Evolutionary conservation across 768 basidiomycete genomes (phyloP), one percentile per base, ranked within the genome.

Genomic region (Lactifluus echinatus): DNA sequence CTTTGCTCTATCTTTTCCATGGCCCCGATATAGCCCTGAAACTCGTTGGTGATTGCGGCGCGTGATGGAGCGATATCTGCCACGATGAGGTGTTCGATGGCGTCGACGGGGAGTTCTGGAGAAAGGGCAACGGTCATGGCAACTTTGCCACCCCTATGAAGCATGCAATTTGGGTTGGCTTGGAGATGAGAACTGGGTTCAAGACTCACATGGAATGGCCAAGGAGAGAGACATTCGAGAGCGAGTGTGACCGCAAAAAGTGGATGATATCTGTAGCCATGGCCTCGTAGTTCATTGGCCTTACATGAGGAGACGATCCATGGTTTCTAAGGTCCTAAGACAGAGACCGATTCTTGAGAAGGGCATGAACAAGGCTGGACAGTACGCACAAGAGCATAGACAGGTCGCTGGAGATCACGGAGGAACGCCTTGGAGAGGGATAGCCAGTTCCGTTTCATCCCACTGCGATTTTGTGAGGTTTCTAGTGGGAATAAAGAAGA

Each of bases 381-480:
- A 40, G 44, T 0, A 68, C 76, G 63, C 56, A 85, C 92, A 39
- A 95, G 70, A 2, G 85, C 74, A 65, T 91, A 93, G 19, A 95
- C 76, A 2, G 87, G 83, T 56, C 83, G 75, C 2, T 76, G 69
- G 1, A 90, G 74, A 50, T 82, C 79, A 31, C 76, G 73, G n/a
- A 79, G 74, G 59, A 96, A 83, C 0, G 82, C 80, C 64, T 88
- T 90, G 6, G 87, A 80, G 4, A 95, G 75, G 0, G 89, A 88
- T 5, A 79, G 73, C 90, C 91, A 96, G 67, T 95, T 95, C 57
- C 92, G 81, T 67, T 93, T 93, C 37, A 85, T 90, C 0, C 91
- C 92, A 63, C 89, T 93, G 26, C 15, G 11, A 26, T 2, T 26
- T 8, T 26, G 34, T 53, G 40, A 42, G 40, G 12, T 31, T 5